Conservation (phyloP, 176 grass and related monocot species). For the Panicum miliaceum region DNA sequence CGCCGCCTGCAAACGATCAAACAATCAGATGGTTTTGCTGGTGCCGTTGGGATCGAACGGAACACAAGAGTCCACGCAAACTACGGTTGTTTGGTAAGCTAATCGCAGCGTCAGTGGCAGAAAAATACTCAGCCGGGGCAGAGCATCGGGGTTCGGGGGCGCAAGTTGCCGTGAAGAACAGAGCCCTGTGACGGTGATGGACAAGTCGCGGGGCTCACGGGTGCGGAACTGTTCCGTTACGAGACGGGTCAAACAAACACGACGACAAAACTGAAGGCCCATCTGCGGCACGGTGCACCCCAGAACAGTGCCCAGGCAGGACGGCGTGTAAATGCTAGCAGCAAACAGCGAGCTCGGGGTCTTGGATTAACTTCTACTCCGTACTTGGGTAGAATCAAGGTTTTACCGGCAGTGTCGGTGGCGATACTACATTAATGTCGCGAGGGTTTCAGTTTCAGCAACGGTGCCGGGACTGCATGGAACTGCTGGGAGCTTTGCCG, state of each 20-base stretch:
- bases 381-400: neutral
- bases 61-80: no score
- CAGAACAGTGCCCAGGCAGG: neutral
- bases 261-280: conserved; percentile 5
- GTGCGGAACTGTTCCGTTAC: conserved; percentile 32
- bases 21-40: neutral
- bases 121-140: neutral
- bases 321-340: conserved; percentile 29
- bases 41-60: neutral
- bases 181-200: neutral
- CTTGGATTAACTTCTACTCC: conserved; percentile 23
- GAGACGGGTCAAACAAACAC: neutral
- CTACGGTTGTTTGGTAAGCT: neutral
- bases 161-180: conserved; percentile 31
- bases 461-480: neutral
- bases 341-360: neutral
- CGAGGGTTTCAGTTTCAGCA: conserved; percentile 12
- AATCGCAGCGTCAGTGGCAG: neutral
- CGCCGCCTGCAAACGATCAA: conserved; percentile 55
- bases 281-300: neutral
- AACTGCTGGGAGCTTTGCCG: conserved; percentile 7
- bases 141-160: neutral
- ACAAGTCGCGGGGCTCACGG: neutral
- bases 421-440: conserved; percentile 28
- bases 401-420: conserved; percentile 40